A percentile compares a stretch with the other conserved stretches of the same genome.
Conservation (phyloP, 768 basidiomycete genomes). For the Kwoniella shandongensis region DNA sequence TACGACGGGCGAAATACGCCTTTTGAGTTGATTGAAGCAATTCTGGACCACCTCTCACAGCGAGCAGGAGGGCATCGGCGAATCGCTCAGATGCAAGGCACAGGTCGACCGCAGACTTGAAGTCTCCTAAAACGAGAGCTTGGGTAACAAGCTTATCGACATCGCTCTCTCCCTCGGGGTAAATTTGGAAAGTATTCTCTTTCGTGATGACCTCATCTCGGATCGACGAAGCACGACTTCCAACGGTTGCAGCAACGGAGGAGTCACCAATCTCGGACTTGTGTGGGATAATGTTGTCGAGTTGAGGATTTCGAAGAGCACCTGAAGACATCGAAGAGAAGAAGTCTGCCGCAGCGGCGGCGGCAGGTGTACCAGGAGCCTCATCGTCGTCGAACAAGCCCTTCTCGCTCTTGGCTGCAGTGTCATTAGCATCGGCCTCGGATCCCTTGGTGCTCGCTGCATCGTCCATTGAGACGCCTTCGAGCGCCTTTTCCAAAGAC, state of each 20-base stretch:
- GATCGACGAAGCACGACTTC: conserved; percentile 82
- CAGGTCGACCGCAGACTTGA: conserved; percentile 82
- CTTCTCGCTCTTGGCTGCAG: conserved; percentile 66
- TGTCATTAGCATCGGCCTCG: conserved; percentile 26
- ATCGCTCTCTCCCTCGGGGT: conserved; percentile 80
- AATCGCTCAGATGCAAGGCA: conserved; percentile 85
- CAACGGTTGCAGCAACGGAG: conserved; percentile 89
- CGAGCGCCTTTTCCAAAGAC: conserved; percentile 37
- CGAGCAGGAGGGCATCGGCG: conserved; percentile 91
- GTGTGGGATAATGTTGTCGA: conserved; percentile 68
- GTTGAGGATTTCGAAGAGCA: conserved; percentile 57
- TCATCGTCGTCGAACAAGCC: conserved; percentile 81
- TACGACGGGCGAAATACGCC: conserved; percentile 84
- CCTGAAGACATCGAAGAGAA: conserved; percentile 70
- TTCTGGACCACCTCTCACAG: conserved; percentile 84
- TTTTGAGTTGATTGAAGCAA: conserved; percentile 84
- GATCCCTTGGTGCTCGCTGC: conserved; percentile 26
- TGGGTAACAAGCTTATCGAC: conserved; percentile 85
- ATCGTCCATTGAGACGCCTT: conserved; percentile 26
- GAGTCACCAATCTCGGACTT: conserved; percentile 74
- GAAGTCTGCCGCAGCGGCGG: conserved; percentile 69
- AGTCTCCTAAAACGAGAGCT: conserved; percentile 94
- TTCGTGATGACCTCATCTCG: conserved; percentile 65
- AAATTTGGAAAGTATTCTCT: conserved; percentile 84
- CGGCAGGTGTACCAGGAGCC: conserved; percentile 64